Evolutionary conservation across 2,329 filamentous ascomycete genomes (phyloP).

Genomic region (Dactylonectria macrodidyma): DNA sequence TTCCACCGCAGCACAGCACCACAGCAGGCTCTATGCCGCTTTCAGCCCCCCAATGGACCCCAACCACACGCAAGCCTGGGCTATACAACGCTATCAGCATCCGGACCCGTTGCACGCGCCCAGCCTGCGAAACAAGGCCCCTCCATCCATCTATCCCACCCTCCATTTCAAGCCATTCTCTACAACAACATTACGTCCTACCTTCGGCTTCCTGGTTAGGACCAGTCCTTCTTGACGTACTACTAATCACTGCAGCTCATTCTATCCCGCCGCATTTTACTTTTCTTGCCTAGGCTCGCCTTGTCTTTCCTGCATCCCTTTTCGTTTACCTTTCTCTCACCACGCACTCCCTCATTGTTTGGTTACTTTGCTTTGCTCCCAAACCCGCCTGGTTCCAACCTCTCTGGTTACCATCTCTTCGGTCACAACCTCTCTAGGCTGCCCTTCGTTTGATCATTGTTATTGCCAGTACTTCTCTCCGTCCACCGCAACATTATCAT

Average conservation of each 20-base stretch:
- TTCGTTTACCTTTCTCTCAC: constrained; percentile 4
- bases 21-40: constrained; percentile 36
- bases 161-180: constrained; percentile 24
- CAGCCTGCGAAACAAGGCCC: constrained; percentile 33
- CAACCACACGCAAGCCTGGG: constrained; percentile 50
- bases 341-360: constrained; percentile 21
- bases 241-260: constrained; percentile 30
- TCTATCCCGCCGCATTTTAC: constrained; percentile 30
- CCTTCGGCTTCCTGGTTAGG: constrained; percentile 5
- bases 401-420: constrained; percentile 1
- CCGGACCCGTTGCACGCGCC: constrained; percentile 37
- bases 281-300: constrained; percentile 35
- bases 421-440: constrained; percentile 16
- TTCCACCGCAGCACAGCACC: constrained; percentile 32
- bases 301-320: constrained; percentile 26
- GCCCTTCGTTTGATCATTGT: constrained; percentile 15
- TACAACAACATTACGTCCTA: constrained; percentile 29
- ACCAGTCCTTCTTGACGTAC: constrained; percentile 8
- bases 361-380: neutral
- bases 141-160: constrained; percentile 34
- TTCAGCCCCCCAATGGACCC: constrained; percentile 48
- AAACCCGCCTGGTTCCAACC: constrained; percentile 4
- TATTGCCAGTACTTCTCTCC: constrained; percentile 23
- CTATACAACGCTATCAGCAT: constrained; percentile 46
- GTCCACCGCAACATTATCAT: constrained; percentile 18